phyloP scores from a whole-genome alignment of 768 basidiomycete species.

The Exidia glandulosa region DNA sequence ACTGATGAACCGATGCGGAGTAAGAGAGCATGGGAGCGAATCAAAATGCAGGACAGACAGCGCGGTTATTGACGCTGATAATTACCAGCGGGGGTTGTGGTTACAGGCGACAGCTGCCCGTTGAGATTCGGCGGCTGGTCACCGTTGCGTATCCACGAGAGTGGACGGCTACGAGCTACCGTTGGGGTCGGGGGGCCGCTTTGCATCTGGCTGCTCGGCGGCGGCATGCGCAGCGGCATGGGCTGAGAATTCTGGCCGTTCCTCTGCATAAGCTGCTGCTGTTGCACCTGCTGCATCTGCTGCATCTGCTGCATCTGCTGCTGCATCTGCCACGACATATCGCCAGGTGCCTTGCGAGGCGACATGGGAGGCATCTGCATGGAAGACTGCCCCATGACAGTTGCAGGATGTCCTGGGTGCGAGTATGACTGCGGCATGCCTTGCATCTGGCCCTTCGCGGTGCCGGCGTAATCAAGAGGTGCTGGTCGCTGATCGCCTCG shows the following conservation, averaged over 20 bases:
- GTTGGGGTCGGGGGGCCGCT: neutral
- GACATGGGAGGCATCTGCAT: neutral
- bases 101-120: neutral
- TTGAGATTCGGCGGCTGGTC: neutral
- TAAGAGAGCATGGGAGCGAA: neutral
- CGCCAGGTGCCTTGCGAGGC: neutral
- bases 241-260: neutral
- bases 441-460: neutral
- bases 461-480: neutral
- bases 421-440: neutral
- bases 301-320: neutral
- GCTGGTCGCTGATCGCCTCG: neutral
- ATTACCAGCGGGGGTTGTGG: neutral
- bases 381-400: neutral
- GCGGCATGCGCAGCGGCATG: neutral
- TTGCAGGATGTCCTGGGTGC: neutral
- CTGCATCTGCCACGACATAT: neutral
- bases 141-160: neutral
- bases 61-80: neutral
- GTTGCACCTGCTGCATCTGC: too few relatives aligned
- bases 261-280: neutral
- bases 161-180: neutral
- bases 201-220: neutral
- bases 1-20: neutral
- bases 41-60: neutral